Base-by-base conservation (phyloP, 345 rosid genomes). In the Nephelium lappaceum region DNA sequence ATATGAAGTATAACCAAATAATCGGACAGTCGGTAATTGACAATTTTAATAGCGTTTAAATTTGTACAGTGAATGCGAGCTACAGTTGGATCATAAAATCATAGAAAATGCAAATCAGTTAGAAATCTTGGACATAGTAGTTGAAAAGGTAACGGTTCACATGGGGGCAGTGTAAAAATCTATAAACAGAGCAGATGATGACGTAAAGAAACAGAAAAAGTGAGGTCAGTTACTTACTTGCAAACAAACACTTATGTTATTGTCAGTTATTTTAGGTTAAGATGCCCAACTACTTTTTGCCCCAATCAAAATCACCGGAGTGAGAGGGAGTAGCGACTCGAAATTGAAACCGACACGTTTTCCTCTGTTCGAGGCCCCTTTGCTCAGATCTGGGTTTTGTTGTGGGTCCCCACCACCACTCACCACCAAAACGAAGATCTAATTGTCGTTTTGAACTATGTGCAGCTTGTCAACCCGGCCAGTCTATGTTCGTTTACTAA, bases 261-360 rank as follows among this genome's bases (percentile, higher is more conserved):
- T 60, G 64, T 60, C 64, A 60, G 64, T 60, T 60, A 60, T 60
- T 60, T 60, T 23, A 19, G 64, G 64, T 60, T 60, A 60, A 60
- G 64, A 7, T n/a, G 11, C 25, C 3, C 64, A 60, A 60, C 64
- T 21, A 58, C 63, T 58, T 58, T 53, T 58, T 58, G 10, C 6
- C 11, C 12, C 63, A 19, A 19, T 58, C 63, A 58, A 58, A 19
- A 58, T 58, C 63, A 21, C 8, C 47, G n/a, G n/a, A n/a, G n/a
- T n/a, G 3, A 8, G 49, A 45, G 11, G 2, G 6, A 53, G 58
- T 53, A 53, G 58, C 7, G 8, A 53, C 64, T 60, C 27, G 25
- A 60, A 60, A 60, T 23, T 8, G 25, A 60, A 21, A n/a, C 25
- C 12, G 64, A 60, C 64, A 60, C 27, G 64, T 60, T 11, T 15